A percentile compares a stretch with the other conserved stretches of the same genome.
Conservation (phyloP, 805 yeast genomes). For the Candida verbasci region DNA sequence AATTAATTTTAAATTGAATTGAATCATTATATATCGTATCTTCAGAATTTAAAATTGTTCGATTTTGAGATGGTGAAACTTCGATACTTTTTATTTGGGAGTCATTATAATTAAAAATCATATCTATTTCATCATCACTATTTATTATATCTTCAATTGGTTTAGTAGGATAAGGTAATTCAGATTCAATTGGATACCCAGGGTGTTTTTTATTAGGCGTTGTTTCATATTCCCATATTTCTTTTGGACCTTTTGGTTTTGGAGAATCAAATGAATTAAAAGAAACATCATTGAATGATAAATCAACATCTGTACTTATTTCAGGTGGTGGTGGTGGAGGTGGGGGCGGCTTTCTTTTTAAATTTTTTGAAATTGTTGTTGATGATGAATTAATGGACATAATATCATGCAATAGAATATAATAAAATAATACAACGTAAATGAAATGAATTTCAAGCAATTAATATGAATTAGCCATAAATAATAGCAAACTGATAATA, state of each 20-base stretch:
- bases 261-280: conserved; percentile 22
- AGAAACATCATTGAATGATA: conserved; percentile 19
- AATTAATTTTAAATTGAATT: too few relatives aligned
- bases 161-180: conserved; percentile 7
- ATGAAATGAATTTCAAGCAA: too few relatives aligned
- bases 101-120: not conserved
- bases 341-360: conserved; percentile 27
- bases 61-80: too few relatives aligned
- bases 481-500: too few relatives aligned
- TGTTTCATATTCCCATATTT: conserved; percentile 28
- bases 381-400: conserved; percentile 3
- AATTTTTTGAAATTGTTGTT: conserved; percentile 11
- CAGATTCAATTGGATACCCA: not conserved
- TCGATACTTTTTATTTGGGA: too few relatives aligned
- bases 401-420: too few relatives aligned
- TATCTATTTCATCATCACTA: conserved; percentile 5
- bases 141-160: conserved; percentile 8
- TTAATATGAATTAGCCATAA: too few relatives aligned
- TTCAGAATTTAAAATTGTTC: too few relatives aligned
- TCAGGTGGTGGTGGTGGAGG: conserved; percentile 18
- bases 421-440: too few relatives aligned
- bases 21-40: too few relatives aligned
- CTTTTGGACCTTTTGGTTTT: conserved; percentile 38
- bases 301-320: not conserved
- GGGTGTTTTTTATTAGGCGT: not conserved